Conservation (phyloP, 805 yeast genomes). For the Brettanomyces anomalus region DNA sequence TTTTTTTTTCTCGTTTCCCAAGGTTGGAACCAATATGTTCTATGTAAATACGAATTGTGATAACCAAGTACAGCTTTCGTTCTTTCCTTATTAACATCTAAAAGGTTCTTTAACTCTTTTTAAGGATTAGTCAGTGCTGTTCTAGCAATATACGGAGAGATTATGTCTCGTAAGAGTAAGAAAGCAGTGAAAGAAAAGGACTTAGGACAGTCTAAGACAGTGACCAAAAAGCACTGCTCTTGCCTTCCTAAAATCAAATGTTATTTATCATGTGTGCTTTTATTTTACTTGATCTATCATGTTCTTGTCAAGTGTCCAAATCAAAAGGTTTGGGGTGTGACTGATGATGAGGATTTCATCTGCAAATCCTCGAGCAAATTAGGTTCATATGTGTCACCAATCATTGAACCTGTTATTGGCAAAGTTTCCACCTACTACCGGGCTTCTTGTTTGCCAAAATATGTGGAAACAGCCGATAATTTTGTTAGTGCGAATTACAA, state of each 20-base stretch:
- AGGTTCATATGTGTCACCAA: conserved; percentile 14
- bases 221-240: neutral
- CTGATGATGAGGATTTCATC: conserved; percentile 10
- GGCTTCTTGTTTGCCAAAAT: conserved; percentile 16
- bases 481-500: conserved; percentile 5
- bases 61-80: too few relatives aligned
- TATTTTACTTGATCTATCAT: conserved; percentile 13
- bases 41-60: too few relatives aligned
- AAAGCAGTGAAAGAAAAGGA: neutral
- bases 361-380: conserved; percentile 16
- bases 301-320: conserved; percentile 18
- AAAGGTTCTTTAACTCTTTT: too few relatives aligned
- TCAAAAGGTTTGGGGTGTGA: conserved; percentile 7
- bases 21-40: too few relatives aligned
- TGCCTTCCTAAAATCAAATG: conserved; percentile 10
- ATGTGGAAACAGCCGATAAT: conserved; percentile 11
- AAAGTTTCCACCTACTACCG: conserved; percentile 7
- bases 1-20: too few relatives aligned
- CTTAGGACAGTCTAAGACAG: neutral
- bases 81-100: too few relatives aligned
- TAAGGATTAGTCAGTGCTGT: too few relatives aligned
- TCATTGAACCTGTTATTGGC: conserved; percentile 8
- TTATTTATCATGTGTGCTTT: conserved; percentile 8
- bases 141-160: too few relatives aligned
- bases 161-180: neutral